A percentile compares a stretch with the other conserved stretches of the same genome.
These are phyloP conservation scores for Phytophthora pluvialis DNA, from an alignment of 352 stramenopile species.

Conservation along the genomic window DNA sequence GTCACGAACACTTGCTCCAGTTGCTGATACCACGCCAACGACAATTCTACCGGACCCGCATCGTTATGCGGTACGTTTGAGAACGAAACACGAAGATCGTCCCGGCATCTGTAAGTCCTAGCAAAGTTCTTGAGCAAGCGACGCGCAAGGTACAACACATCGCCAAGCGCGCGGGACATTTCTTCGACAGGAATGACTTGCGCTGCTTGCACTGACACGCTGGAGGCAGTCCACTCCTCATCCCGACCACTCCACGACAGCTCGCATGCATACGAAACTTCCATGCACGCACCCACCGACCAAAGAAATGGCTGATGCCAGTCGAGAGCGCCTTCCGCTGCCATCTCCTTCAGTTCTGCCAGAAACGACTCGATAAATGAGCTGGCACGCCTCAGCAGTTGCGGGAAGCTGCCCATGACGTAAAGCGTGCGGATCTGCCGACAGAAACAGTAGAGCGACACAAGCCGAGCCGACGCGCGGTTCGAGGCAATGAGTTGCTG, in stretches of 20 bases:
- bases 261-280: slow-evolving; percentile 80
- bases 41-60: not conserved
- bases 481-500: slow-evolving; percentile 64
- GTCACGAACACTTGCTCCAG: slow-evolving; percentile 53
- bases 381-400: slow-evolving; percentile 61
- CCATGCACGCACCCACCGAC: slow-evolving; percentile 74
- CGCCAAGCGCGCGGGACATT: slow-evolving; percentile 68
- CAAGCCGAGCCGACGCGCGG: slow-evolving; percentile 50
- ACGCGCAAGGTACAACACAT: slow-evolving; percentile 78
- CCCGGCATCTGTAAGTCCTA: slow-evolving; percentile 16
- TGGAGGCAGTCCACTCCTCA: slow-evolving; percentile 59
- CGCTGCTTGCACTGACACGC: slow-evolving; percentile 45
- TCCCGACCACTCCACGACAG: slow-evolving; percentile 75
- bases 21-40: slow-evolving; percentile 59
- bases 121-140: slow-evolving; percentile 61
- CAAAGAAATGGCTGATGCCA: slow-evolving; percentile 70
- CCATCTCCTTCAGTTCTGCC: slow-evolving; percentile 38
- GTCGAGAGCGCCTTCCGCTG: slow-evolving; percentile 24
- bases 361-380: slow-evolving; percentile 69
- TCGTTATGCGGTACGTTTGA: not conserved
- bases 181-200: slow-evolving; percentile 62
- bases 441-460: slow-evolving; percentile 82
- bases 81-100: slow-evolving; percentile 11
- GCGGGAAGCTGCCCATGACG: slow-evolving; percentile 68
- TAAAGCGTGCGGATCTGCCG: slow-evolving; percentile 81